Conservation (phyloP, 176 grass and related monocot genomes). For the Musa beccarii region DNA sequence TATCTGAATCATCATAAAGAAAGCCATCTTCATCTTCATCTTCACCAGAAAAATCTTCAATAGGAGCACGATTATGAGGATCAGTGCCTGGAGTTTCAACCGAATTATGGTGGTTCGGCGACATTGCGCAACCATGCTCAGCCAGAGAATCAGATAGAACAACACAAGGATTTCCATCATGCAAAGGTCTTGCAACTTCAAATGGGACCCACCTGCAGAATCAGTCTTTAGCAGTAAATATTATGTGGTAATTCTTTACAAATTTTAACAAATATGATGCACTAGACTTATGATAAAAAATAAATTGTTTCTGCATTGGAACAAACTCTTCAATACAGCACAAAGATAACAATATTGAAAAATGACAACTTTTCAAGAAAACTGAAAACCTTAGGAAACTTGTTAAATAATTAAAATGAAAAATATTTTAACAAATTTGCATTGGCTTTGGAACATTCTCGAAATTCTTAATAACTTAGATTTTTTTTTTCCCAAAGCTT, state of each 20-base stretch:
- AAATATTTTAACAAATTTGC: too few species aligned
- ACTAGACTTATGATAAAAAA: too few species aligned
- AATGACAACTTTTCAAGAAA: not conserved
- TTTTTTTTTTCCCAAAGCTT: not conserved
- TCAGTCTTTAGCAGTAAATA: conserved; percentile 8
- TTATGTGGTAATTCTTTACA: not conserved
- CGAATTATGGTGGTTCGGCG: conserved; percentile 15
- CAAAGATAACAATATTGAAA: not conserved
- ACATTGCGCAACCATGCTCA: conserved; percentile 35
- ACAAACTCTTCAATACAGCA: too few species aligned
- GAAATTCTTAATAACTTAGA: not conserved
- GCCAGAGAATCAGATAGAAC: conserved; percentile 58
- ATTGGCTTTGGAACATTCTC: not conserved
- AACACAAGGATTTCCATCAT: conserved; percentile 60
- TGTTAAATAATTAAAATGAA: too few species aligned
- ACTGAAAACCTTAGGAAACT: too few species aligned
- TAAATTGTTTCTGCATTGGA: too few species aligned
- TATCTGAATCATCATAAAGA: conserved; percentile 39
- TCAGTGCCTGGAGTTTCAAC: conserved; percentile 11
- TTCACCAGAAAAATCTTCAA: conserved; percentile 23
- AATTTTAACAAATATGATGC: not conserved
- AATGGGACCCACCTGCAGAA: conserved; percentile 85
- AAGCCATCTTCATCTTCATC: conserved; percentile 9
- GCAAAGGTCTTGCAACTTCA: conserved; percentile 59
- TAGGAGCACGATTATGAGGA: not conserved